Percentiles rank a stretch among this genome's conserved stretches.
phyloP scores from a whole-genome alignment of 257 asterid genomes.

The Scutellaria galericulata region DNA sequence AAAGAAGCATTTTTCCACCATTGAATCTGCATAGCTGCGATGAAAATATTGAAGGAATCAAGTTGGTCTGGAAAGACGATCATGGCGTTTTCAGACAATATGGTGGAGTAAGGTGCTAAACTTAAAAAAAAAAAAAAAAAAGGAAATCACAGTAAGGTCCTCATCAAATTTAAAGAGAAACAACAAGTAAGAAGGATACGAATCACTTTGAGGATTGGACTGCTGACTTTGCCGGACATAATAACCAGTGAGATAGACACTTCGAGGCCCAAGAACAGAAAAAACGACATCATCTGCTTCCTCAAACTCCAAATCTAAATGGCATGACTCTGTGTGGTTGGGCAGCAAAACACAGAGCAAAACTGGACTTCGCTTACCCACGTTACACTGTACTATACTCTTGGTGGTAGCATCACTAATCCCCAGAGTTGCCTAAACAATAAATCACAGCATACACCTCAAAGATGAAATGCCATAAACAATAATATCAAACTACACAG shows the following conservation, averaged over 20 bases:
- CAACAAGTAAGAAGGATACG: conserved; percentile 54
- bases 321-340: conserved; percentile 64
- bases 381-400: conserved; percentile 70
- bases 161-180: conserved; percentile 7
- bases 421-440: conserved; percentile 71
- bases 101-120: not conserved
- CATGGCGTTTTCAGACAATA: not conserved
- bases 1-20: conserved; percentile 24
- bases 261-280: conserved; percentile 75
- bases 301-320: conserved; percentile 78
- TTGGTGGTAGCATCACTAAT: conserved; percentile 54
- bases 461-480: conserved; percentile 29
- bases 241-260: conserved; percentile 76
- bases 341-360: conserved; percentile 72
- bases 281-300: conserved; percentile 75
- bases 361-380: conserved; percentile 71
- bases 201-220: conserved; percentile 54
- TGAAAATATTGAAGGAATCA: conserved; percentile 18
- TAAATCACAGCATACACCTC: conserved; percentile 7
- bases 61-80: not conserved
- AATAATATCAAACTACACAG: conserved; percentile 13
- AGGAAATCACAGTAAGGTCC: not conserved
- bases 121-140: not conserved
- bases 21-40: conserved; percentile 1
- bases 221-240: conserved; percentile 49